Base-by-base conservation (phyloP, 148 eudicot species). In the Oxyria digyna region DNA sequence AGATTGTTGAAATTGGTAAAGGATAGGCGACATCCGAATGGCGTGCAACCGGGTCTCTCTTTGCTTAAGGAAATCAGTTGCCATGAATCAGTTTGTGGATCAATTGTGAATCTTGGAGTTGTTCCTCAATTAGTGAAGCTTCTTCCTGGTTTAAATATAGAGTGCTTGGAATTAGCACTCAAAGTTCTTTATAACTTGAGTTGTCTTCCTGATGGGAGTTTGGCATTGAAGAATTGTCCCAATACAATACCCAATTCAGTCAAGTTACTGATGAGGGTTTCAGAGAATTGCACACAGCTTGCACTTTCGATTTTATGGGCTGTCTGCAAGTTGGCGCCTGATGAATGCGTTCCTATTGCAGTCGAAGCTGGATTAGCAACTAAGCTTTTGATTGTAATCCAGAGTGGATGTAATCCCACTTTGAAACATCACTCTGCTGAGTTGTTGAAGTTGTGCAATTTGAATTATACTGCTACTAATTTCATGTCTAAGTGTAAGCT, bases 401-500 rank as follows among this genome's bases (percentile, higher is more conserved):
- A 91, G 54, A 91, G 97, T 71, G 97, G 95, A 31, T 91, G 97
- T 74, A 83, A 81, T 69, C 87, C 91, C 10, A 73, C 65, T 13
- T 72, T 91, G 76, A 91, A 91, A 85, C 97, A 91, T 75, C 79
- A 80, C 59, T 78, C 97, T 14, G 85, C 91, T 3, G 97, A 88
- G 84, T 75, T 91, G 26, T 83, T 88, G 86, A 91, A 91, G 77
- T 68, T 91, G 24, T 91, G 94, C 75, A 91, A 95, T 77, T 70
- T 88, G 54, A 91, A 88, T 76, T 91, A 83, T 69, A 83, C 95
- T 35, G 78, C 81, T 42, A 77, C 95, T n/a, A 76, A 73, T 48
- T 88, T 91, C 79, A 91, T 91, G 54, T 86, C 91, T 67, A 91
- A 91, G 87, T 91, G 97, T 78, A 91, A 88, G 84, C 85, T 91